Evolutionary conservation across 768 basidiomycete genomes (phyloP).

Genomic region (Lyophyllum semitale): DNA sequence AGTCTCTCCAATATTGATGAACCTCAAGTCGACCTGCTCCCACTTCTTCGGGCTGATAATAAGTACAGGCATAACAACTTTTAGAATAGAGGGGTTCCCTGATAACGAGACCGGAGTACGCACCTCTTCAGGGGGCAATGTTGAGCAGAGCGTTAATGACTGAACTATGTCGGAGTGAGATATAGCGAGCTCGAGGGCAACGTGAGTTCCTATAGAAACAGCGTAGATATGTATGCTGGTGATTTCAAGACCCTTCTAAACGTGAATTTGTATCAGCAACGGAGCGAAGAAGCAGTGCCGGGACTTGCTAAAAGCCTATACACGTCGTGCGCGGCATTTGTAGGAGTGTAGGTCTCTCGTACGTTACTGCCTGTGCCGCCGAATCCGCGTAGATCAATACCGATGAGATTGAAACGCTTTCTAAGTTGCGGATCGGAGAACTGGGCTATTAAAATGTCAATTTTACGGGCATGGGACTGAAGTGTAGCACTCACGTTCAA

Average conservation of each 20-base stretch:
- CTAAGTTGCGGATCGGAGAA: conserved; percentile 35
- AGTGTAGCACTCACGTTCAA: conserved; percentile 33
- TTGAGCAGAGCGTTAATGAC: conserved; percentile 8
- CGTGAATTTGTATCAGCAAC: background rate
- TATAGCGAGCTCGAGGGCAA: conserved; percentile 6
- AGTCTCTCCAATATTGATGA: conserved; percentile 8
- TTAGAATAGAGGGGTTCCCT: background rate
- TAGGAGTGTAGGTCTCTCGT: conserved; percentile 23
- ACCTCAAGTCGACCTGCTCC: conserved; percentile 8
- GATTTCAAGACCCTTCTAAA: conserved; percentile 3
- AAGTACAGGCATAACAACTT: background rate
- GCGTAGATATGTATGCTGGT: conserved; percentile 3
- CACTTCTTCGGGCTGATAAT: conserved; percentile 9
- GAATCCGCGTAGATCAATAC: conserved; percentile 33
- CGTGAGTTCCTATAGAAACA: conserved; percentile 10
- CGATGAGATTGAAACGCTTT: conserved; percentile 37
- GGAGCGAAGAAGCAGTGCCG: background rate
- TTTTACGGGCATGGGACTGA: background rate
- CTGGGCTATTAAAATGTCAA: conserved; percentile 24
- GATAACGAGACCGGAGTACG: background rate
- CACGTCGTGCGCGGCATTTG: conserved; percentile 32
- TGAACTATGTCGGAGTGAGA: conserved; percentile 3
- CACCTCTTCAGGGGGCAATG: conserved; percentile 9
- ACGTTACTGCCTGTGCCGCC: conserved; percentile 32
- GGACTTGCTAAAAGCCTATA: conserved; percentile 31